A percentile compares a stretch with the other conserved stretches of the same genome.
phyloP scores from a whole-genome alignment of 768 basidiomycete species.

The Tylopilus cervinicoccineus region DNA sequence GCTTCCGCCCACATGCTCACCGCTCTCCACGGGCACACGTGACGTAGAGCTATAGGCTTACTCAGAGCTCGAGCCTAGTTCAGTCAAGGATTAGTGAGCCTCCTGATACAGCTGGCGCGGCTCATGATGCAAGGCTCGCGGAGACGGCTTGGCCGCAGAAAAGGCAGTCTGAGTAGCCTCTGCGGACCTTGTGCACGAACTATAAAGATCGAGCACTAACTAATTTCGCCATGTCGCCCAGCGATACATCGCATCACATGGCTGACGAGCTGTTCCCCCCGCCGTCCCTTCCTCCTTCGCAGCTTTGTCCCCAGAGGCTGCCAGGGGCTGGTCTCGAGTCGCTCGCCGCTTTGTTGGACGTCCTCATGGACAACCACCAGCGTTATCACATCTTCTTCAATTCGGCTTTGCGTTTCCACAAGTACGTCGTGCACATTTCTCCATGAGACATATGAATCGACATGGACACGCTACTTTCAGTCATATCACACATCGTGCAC shows the following conservation, averaged over 20 bases:
- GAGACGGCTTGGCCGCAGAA: no score
- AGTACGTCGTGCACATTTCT: slow-evolving; percentile 35
- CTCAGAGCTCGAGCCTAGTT: no score
- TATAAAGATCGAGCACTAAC: neutral
- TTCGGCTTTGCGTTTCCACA: slow-evolving; percentile 43
- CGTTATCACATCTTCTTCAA: slow-evolving; percentile 50
- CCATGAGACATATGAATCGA: neutral
- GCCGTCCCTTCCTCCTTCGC: slow-evolving; percentile 25
- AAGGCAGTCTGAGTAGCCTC: no score
- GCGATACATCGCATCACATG: neutral
- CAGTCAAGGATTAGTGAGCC: no score
- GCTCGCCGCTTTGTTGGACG: slow-evolving; percentile 20
- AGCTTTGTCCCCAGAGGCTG: slow-evolving; percentile 23
- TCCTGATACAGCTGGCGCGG: no score
- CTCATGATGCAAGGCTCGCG: no score
- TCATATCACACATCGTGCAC: slow-evolving; percentile 28
- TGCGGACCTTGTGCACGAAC: no score
- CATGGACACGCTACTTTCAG: slow-evolving; percentile 4
- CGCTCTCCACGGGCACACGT: no score
- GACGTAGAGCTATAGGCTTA: no score
- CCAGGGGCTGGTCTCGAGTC: slow-evolving; percentile 25
- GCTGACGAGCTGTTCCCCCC: slow-evolving; percentile 23
- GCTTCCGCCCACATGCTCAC: no score
- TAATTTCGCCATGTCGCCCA: slow-evolving; percentile 10
- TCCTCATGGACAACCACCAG: slow-evolving; percentile 47